Conservation (phyloP, 2,329 filamentous ascomycete species). For the Sarocladium strictum region DNA sequence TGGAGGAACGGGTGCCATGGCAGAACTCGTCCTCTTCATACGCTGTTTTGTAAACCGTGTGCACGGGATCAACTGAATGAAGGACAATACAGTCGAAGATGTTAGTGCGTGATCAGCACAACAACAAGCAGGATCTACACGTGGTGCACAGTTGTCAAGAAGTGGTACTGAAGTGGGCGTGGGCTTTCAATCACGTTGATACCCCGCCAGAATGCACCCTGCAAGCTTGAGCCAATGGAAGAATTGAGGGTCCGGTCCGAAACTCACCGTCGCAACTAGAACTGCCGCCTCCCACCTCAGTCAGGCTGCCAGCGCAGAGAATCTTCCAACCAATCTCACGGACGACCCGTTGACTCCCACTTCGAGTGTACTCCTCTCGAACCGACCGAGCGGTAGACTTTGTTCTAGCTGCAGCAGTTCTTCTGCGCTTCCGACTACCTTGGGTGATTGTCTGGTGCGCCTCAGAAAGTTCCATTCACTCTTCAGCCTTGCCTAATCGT, state of each 20-base stretch:
- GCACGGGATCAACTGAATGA: too few relatives aligned
- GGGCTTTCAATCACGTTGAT: too few relatives aligned
- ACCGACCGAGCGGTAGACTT: not conserved
- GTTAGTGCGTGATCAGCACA: too few relatives aligned
- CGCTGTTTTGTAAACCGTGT: too few relatives aligned
- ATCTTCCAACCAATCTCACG: not conserved
- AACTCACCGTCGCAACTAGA: slow-evolving; percentile 5
- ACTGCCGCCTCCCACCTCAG: not conserved
- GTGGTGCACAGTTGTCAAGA: too few relatives aligned
- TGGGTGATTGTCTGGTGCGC: not conserved
- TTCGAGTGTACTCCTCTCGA: not conserved
- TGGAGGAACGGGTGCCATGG: too few relatives aligned
- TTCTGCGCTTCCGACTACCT: not conserved
- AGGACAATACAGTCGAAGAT: too few relatives aligned
- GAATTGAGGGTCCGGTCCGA: slow-evolving; percentile 7
- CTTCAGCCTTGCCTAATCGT: not conserved
- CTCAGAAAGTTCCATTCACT: not conserved
- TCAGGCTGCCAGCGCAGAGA: not conserved
- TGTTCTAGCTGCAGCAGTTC: not conserved
- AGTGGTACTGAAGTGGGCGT: too few relatives aligned
- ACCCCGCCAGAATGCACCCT: not conserved
- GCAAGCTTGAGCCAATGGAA: not conserved
- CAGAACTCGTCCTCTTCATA: too few relatives aligned
- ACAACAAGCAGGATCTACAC: too few relatives aligned
- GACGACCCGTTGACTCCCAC: not conserved